Conservation (phyloP, 768 basidiomycete genomes). For the Holtermannia corniformis region DNA sequence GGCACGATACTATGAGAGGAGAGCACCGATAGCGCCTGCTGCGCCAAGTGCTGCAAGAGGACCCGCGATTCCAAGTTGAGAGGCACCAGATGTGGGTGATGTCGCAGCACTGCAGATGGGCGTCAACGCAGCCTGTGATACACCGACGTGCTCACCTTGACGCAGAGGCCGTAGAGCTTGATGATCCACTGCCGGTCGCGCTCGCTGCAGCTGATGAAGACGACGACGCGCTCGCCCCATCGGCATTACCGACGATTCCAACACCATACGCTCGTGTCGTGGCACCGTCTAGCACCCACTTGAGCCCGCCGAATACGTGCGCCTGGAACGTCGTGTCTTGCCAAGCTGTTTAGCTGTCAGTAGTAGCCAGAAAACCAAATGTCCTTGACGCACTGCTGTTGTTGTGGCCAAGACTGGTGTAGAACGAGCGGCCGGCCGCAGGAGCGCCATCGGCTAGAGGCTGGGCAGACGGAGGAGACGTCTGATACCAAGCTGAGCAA, state of each 20-base stretch:
- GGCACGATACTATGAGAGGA: too few relatives aligned
- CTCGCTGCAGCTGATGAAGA: neutral
- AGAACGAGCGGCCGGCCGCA: constrained; percentile 65
- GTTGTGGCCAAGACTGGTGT: constrained; percentile 69
- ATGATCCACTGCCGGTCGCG: neutral
- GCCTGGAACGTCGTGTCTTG: constrained; percentile 60
- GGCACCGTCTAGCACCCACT: constrained; percentile 60
- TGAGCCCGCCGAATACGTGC: constrained; percentile 66
- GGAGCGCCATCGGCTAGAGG: constrained; percentile 35
- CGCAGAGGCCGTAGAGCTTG: neutral
- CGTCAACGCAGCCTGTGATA: too few relatives aligned
- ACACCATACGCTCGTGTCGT: constrained; percentile 61
- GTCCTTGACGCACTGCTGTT: constrained; percentile 50
- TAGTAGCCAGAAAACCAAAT: neutral
- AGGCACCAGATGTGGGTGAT: neutral
- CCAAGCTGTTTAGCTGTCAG: constrained; percentile 11
- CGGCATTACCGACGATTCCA: constrained; percentile 53
- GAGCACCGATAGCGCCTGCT: too few relatives aligned
- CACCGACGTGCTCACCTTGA: too few relatives aligned
- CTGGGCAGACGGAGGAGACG: constrained; percentile 58
- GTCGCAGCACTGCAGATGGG: neutral
- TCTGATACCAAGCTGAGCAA: constrained; percentile 77
- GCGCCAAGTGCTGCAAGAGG: neutral
- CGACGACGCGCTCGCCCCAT: too few relatives aligned
- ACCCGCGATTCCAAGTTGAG: neutral